Percentiles rank a stretch among this genome's conserved stretches.
Conservation (phyloP, 1,284 basidiomycete genomes). For the Pterulicium gracile region DNA sequence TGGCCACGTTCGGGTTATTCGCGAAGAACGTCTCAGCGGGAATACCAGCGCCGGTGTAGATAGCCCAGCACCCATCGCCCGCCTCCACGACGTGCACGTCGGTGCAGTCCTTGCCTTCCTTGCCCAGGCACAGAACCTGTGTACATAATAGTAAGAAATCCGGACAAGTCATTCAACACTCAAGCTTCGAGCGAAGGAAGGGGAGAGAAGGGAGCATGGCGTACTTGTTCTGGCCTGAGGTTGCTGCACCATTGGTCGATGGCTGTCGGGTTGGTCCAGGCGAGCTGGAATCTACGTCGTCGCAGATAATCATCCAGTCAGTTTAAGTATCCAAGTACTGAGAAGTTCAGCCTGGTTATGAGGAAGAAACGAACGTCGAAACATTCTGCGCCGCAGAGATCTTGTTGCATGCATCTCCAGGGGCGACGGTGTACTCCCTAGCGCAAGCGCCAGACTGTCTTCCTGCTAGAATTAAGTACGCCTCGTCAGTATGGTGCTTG, state of each 20-base stretch:
- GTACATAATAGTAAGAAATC: no score
- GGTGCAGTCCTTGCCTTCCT: background rate
- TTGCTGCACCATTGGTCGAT: no score
- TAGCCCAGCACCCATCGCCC: background rate
- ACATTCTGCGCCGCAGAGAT: constrained; percentile 32
- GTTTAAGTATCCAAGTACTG: no score
- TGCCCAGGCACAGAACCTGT: background rate
- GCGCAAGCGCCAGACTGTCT: constrained; percentile 20
- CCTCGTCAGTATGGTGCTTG: background rate
- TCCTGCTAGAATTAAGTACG: background rate
- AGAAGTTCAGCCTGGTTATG: no score
- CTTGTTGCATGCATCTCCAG: constrained; percentile 28
- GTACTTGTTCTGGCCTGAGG: no score
- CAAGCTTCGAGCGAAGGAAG: no score
- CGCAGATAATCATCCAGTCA: no score
- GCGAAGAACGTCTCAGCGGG: background rate
- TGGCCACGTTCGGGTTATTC: background rate
- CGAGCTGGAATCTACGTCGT: no score
- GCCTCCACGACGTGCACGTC: background rate
- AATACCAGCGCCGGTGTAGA: background rate
- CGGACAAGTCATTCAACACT: no score
- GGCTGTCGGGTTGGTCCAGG: no score
- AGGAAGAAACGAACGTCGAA: constrained; percentile 36
- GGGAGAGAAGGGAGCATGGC: no score
- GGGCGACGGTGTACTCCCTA: constrained; percentile 26